Evolutionary conservation across 169 alveolate genomes (phyloP).

Genomic region (Plasmodium chabaudi): DNA sequence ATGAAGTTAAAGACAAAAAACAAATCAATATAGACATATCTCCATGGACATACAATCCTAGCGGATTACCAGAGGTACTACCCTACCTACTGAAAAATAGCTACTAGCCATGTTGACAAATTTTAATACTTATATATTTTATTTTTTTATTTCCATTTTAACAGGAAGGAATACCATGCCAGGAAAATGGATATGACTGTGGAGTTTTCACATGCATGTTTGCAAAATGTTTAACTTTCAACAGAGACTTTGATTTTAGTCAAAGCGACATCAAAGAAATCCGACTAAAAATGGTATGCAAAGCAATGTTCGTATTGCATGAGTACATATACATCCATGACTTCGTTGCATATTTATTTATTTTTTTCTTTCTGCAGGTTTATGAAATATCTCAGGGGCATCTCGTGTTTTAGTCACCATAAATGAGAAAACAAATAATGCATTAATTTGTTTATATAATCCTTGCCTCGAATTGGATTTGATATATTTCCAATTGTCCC

Average conservation of each 20-base stretch:
- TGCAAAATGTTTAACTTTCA: constrained; percentile 89
- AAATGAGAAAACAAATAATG: neutral
- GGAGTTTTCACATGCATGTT: constrained; percentile 92
- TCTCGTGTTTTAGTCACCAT: constrained; percentile 8
- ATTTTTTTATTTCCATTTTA: neutral
- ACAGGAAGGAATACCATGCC: constrained; percentile 83
- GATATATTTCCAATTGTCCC: too few species aligned
- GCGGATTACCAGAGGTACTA: constrained; percentile 51
- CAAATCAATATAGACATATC: constrained; percentile 46
- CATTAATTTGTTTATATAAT: constrained; percentile 2
- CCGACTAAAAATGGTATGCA: constrained; percentile 82
- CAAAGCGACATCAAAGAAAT: constrained; percentile 80
- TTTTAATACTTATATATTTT: neutral
- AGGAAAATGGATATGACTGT: constrained; percentile 90
- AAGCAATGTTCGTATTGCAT: neutral
- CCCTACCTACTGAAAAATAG: neutral
- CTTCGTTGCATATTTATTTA: neutral
- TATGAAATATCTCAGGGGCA: constrained; percentile 67
- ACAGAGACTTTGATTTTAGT: constrained; percentile 86
- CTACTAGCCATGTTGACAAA: neutral
- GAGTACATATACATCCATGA: neutral
- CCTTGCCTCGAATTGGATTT: too few species aligned
- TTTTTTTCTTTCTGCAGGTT: constrained; percentile 5
- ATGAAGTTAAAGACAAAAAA: constrained; percentile 84
- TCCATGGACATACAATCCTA: constrained; percentile 24